phyloP scores from a whole-genome alignment of 305 asterid genomes.

The Solanum hybrid region DNA sequence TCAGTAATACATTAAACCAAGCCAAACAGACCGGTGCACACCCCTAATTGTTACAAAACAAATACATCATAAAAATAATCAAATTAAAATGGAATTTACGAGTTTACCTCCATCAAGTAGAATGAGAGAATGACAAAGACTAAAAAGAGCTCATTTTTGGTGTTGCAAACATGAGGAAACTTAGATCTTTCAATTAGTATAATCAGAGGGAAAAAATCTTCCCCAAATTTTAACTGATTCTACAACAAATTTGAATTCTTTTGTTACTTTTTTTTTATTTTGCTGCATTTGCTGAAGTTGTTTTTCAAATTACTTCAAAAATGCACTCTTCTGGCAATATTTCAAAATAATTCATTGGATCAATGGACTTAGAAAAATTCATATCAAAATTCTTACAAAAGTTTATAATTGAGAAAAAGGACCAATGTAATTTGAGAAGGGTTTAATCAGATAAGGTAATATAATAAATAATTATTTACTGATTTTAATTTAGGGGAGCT shows the following conservation, averaged over 20 bases:
- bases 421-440: not conserved
- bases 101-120: not conserved
- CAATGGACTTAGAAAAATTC: not conserved
- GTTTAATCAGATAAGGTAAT: not conserved
- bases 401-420: not conserved
- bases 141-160: not conserved
- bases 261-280: too few relatives aligned
- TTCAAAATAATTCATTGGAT: not conserved
- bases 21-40: not conserved
- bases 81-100: not conserved
- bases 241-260: not conserved
- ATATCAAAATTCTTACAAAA: too few relatives aligned
- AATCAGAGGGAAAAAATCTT: too few relatives aligned
- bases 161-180: too few relatives aligned
- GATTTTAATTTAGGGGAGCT: not conserved
- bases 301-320: too few relatives aligned
- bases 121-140: not conserved
- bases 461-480: too few relatives aligned
- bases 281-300: not conserved
- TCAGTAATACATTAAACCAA: not conserved
- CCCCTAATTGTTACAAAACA: not conserved
- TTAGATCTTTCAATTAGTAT: too few relatives aligned
- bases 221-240: not conserved
- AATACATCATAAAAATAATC: not conserved
- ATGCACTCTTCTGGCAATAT: too few relatives aligned